These are phyloP conservation scores for Ogataea angusta DNA, from an alignment of 805 yeast species.

Conservation along the genomic window DNA sequence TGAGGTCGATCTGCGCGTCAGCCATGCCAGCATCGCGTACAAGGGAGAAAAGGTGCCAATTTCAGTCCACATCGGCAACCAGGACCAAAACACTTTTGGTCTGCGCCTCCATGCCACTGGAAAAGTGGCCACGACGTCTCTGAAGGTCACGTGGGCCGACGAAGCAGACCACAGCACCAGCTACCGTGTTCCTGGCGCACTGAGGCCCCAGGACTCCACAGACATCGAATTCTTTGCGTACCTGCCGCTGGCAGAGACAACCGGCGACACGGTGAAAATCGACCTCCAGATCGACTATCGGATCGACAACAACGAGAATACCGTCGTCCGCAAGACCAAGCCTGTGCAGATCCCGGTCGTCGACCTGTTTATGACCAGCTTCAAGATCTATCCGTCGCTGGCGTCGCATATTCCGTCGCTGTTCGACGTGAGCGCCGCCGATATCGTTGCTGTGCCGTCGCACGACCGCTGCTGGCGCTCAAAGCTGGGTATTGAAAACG, in stretches of 20 bases:
- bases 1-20: conserved; percentile 26
- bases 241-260: conserved; percentile 20
- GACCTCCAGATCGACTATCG: conserved; percentile 23
- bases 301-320: conserved; percentile 30
- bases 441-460: conserved; percentile 22
- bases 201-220: conserved; percentile 7
- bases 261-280: conserved; percentile 17
- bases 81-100: conserved; percentile 33
- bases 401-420: conserved; percentile 28
- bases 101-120: conserved; percentile 22
- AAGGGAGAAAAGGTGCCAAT: conserved; percentile 32
- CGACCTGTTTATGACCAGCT: conserved; percentile 30
- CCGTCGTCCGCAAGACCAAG: conserved; percentile 28
- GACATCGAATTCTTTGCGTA: conserved; percentile 10
- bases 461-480: conserved; percentile 38
- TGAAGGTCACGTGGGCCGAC: conserved; percentile 21
- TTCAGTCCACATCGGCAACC: conserved; percentile 26
- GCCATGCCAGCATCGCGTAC: conserved; percentile 26
- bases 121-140: conserved; percentile 8
- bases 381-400: conserved; percentile 33
- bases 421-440: conserved; percentile 19
- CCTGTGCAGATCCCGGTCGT: conserved; percentile 26
- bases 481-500: conserved; percentile 31
- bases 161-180: conserved; percentile 7
- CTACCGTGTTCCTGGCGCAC: conserved; percentile 9